Evolutionary conservation across 2,329 filamentous ascomycete genomes (phyloP), one percentile per base, ranked within the genome.

Genomic region (Fusarium lyarnte): DNA sequence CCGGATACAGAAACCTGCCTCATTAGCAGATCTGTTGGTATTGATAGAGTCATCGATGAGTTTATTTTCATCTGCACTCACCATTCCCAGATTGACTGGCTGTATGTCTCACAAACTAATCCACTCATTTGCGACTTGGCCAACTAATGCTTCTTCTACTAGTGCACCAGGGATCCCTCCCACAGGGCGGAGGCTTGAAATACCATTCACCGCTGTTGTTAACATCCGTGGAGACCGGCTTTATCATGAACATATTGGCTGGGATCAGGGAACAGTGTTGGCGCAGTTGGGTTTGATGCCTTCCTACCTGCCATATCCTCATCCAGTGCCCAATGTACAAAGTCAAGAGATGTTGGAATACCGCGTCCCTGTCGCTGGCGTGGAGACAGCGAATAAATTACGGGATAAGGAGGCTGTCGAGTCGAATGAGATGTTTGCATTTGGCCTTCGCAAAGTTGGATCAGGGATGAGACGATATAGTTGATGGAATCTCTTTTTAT

Each of bases 1-100:
- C 84, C 84, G 0, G 92, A 94, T 73, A 90, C 91, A 0, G 83
- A 84, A 8, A 82, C 94, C 6, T 89, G 93, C 75, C 86, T 94
- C 2, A 85, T 94, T 38, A 93, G 90, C 66, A 87, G 92, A 3
- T 94, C 92, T 0, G 82, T 94, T 0, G 92, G 92, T 1, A 87
- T 91, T 2, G 92, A 95, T 75, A 86, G 92, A 1, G 86, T 95
- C 0, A 87, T 93, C 8, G 91, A 93, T 71, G 91, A 93, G 77
- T 93, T 93, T 70, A 84, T 92, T 35, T 89, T 89, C 77, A 86
- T 84, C 33, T 87, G 91, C 58, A 92, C 90, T 0, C 91, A 93
- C 74, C 85, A 88, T 63, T 84, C 81, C 27, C 82, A 85, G 35
- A 83, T 93, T 7, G 89, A 92, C 77, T 93, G 91, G 91, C 83